Conservation (phyloP, 164 flowering plant genomes). For the Brasenia schreberi region DNA sequence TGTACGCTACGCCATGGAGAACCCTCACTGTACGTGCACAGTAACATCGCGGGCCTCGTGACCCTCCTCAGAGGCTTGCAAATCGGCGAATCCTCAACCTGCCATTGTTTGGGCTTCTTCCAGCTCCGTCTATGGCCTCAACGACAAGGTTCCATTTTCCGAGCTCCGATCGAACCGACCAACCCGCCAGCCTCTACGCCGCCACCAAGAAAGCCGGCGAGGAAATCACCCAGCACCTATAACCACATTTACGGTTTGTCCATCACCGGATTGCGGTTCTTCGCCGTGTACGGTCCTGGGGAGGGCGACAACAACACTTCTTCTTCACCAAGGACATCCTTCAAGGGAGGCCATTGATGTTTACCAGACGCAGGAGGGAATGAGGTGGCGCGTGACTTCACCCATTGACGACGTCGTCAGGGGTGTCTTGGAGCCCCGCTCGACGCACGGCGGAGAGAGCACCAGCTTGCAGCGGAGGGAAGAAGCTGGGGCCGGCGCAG, state of each 20-base stretch:
- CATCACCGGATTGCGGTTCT: slow-evolving; percentile 70
- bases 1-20: slow-evolving; percentile 88
- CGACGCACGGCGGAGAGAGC: slow-evolving; percentile 87
- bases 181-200: slow-evolving; percentile 85
- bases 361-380: too few relatives aligned
- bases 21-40: slow-evolving; percentile 74
- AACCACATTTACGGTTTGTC: slow-evolving; percentile 88
- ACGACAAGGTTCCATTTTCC: slow-evolving; percentile 66
- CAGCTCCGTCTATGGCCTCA: slow-evolving; percentile 86
- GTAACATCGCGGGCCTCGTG: slow-evolving; percentile 83
- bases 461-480: slow-evolving; percentile 88
- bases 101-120: slow-evolving; percentile 91
- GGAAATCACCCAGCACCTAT: slow-evolving; percentile 84
- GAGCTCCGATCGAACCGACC: slow-evolving; percentile 72
- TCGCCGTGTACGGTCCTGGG: slow-evolving; percentile 98
- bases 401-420: slow-evolving; percentile 84
- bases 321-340: slow-evolving; percentile 77
- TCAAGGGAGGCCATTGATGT: too few relatives aligned
- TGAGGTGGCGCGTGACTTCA: too few relatives aligned
- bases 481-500: slow-evolving; percentile 69
- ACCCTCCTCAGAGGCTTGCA: too few relatives aligned
- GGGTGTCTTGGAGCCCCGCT: slow-evolving; percentile 80
- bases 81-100: slow-evolving; percentile 69
- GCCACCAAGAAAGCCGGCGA: slow-evolving; percentile 96
- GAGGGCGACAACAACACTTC: too few relatives aligned